Conservation (phyloP, 192 early-diverging fungal species). For the Endogone sp. region DNA sequence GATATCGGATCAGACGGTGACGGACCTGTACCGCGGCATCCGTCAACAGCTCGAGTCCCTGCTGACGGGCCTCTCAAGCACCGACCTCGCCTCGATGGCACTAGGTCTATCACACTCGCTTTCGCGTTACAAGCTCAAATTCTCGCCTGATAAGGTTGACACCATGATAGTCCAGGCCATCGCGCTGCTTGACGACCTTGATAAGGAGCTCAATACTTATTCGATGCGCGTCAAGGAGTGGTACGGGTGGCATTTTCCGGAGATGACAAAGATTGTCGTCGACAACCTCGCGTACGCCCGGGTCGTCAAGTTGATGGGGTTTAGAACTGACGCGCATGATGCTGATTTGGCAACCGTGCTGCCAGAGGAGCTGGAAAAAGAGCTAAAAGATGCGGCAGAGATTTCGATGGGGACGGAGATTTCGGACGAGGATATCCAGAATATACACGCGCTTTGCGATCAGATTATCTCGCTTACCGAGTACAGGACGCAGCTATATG, state of each 20-base stretch:
- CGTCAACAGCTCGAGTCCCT: slow-evolving; percentile 89
- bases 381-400: slow-evolving; percentile 96
- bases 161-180: slow-evolving; percentile 99
- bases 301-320: slow-evolving; percentile 85
- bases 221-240: slow-evolving; percentile 98
- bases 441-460: slow-evolving; percentile 91
- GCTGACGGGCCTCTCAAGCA: slow-evolving; percentile 78
- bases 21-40: slow-evolving; percentile 96
- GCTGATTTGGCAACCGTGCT: slow-evolving; percentile 81
- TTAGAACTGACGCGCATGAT: slow-evolving; percentile 76
- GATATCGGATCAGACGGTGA: slow-evolving; percentile 75
- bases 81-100: slow-evolving; percentile 93
- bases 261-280: slow-evolving; percentile 93
- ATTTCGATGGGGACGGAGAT: slow-evolving; percentile 99
- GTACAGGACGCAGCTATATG: slow-evolving; percentile 92
- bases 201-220: slow-evolving; percentile 98
- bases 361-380: slow-evolving; percentile 87
- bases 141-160: slow-evolving; percentile 99
- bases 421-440: slow-evolving; percentile 93
- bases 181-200: slow-evolving; percentile 94
- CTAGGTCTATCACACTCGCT: slow-evolving; percentile 99
- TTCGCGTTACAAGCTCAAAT: slow-evolving; percentile 99
- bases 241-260: slow-evolving; percentile 99
- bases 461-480: slow-evolving; percentile 95
- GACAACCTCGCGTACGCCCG: slow-evolving; percentile 95